phyloP scores from a whole-genome alignment of 1,139 yeast genomes.

The Entelexis sorbosivorans region DNA sequence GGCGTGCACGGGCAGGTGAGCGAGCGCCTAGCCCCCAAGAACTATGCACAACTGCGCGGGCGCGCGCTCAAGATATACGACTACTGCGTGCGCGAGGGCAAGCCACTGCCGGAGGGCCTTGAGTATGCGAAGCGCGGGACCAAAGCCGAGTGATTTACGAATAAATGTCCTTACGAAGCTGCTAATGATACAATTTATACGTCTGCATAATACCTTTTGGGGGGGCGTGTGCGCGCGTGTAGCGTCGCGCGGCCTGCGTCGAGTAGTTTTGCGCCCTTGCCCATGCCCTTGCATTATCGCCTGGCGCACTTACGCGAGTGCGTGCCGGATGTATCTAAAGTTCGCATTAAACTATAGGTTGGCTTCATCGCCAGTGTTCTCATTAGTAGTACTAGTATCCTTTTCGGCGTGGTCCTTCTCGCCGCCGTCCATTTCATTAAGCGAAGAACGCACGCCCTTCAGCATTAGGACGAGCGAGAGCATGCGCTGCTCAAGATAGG shows the following conservation, averaged over 20 bases:
- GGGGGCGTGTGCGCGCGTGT: too few species aligned
- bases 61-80: neutral
- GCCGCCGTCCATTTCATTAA: slow-evolving; percentile 8
- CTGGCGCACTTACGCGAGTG: too few species aligned
- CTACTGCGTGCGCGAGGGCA: neutral
- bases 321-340: too few species aligned
- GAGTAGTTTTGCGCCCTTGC: neutral
- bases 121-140: neutral
- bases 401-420: neutral
- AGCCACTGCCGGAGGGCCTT: neutral
- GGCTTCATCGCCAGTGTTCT: neutral
- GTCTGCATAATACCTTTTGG: too few species aligned
- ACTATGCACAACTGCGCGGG: neutral
- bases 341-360: too few species aligned
- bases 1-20: neutral
- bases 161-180: too few species aligned
- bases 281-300: neutral
- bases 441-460: slow-evolving; percentile 15
- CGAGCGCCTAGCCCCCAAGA: neutral
- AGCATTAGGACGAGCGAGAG: slow-evolving; percentile 18
- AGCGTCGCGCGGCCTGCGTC: too few species aligned
- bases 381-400: neutral
- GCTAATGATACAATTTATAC: too few species aligned
- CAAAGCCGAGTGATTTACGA: neutral
- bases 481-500: slow-evolving; percentile 17